Conservation (phyloP, 2,329 filamentous ascomycete species). For the Beauveria sp. region DNA sequence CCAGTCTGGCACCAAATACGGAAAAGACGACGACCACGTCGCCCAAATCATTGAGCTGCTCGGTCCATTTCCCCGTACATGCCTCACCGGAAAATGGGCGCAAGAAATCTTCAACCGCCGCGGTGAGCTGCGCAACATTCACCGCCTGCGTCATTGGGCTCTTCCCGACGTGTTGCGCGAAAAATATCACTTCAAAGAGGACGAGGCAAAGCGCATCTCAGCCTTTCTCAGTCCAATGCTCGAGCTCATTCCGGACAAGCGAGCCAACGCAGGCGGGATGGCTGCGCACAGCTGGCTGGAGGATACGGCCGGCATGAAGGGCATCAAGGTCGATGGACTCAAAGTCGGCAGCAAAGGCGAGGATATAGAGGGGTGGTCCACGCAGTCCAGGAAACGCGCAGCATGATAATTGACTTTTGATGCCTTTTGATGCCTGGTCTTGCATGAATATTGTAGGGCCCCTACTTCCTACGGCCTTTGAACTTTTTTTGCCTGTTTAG, state of each 20-base stretch:
- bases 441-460: not conserved
- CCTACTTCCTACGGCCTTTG: not conserved
- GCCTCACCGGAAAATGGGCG: slow-evolving; percentile 90
- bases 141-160: slow-evolving; percentile 91
- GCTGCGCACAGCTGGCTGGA: slow-evolving; percentile 74
- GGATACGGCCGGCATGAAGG: slow-evolving; percentile 83
- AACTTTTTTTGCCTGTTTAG: not conserved
- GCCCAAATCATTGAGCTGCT: slow-evolving; percentile 97
- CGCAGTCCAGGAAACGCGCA: slow-evolving; percentile 77
- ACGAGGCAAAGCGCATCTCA: slow-evolving; percentile 69
- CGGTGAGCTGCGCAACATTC: slow-evolving; percentile 94
- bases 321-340: slow-evolving; percentile 62
- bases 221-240: slow-evolving; percentile 88
- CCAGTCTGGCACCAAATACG: slow-evolving; percentile 96
- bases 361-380: slow-evolving; percentile 89
- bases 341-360: slow-evolving; percentile 77
- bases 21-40: slow-evolving; percentile 98
- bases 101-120: slow-evolving; percentile 99
- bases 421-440: not conserved
- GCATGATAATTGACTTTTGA: slow-evolving; percentile 9
- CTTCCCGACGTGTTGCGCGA: slow-evolving; percentile 86
- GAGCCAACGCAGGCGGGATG: slow-evolving; percentile 96
- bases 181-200: slow-evolving; percentile 88
- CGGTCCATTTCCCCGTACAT: slow-evolving; percentile 87
- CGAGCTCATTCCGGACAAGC: slow-evolving; percentile 76